Percentiles rank a stretch among this genome's conserved stretches.
Conservation (phyloP, 2,329 filamentous ascomycete genomes). For the Pyrenochaeta sp. region DNA sequence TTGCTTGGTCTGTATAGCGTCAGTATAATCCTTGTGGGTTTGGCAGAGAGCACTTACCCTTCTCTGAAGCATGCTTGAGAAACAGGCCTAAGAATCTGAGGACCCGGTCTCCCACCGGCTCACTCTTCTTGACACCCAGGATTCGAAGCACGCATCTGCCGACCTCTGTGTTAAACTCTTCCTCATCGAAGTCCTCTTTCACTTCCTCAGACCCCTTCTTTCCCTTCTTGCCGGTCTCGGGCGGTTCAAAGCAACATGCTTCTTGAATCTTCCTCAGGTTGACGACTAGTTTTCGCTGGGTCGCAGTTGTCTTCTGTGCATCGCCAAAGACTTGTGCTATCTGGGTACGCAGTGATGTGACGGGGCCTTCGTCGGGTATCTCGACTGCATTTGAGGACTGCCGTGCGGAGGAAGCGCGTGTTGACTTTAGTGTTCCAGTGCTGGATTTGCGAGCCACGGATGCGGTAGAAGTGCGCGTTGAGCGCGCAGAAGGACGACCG, state of each 20-base stretch:
- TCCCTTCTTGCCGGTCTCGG: slow-evolving; percentile 56
- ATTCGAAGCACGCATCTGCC: slow-evolving; percentile 81
- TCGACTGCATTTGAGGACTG: slow-evolving; percentile 50
- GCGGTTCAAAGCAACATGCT: slow-evolving; percentile 70
- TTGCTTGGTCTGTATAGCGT: slow-evolving; percentile 36
- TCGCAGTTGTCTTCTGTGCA: slow-evolving; percentile 84
- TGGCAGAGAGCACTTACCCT: slow-evolving; percentile 51
- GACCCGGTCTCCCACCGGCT: slow-evolving; percentile 83
- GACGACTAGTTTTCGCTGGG: slow-evolving; percentile 87
- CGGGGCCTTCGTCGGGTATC: slow-evolving; percentile 74
- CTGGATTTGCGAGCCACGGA: slow-evolving; percentile 48
- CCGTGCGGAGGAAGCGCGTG: slow-evolving; percentile 54
- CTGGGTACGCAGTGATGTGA: slow-evolving; percentile 74
- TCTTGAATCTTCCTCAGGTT: slow-evolving; percentile 91
- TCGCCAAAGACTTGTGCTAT: slow-evolving; percentile 68
- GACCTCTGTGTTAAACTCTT: slow-evolving; percentile 87
- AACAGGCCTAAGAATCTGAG: slow-evolving; percentile 90
- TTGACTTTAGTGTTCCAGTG: slow-evolving; percentile 52
- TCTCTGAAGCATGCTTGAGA: slow-evolving; percentile 71
- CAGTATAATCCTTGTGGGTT: slow-evolving; percentile 6
- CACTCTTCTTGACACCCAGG: slow-evolving; percentile 89
- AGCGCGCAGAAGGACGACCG: slow-evolving; percentile 53
- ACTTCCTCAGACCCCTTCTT: slow-evolving; percentile 47
- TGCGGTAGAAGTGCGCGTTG: slow-evolving; percentile 46
- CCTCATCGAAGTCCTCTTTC: slow-evolving; percentile 75